Base-by-base conservation (phyloP, 805 yeast species). In the Schwanniomyces polymorphus region DNA sequence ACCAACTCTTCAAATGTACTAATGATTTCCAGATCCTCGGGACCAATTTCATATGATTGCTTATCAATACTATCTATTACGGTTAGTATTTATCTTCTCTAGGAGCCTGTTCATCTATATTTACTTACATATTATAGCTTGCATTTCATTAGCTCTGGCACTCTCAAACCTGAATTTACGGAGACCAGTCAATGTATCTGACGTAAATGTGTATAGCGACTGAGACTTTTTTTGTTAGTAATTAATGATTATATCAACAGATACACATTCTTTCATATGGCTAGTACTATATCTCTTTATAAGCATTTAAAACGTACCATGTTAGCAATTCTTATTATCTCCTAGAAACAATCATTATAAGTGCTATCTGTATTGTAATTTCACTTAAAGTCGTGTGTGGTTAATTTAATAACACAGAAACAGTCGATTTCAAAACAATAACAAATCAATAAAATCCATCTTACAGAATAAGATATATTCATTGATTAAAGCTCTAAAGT, bases 131-230 rank as follows among this genome's bases (percentile, higher is more conserved):
- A 86, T 73, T 43, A 83, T 65, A 1, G 89, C 88, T 65, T 86
- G 84, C 59, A 86, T 71, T 2, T 67, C 59, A 27, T 75, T 74
- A 5, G 85, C 75, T 61, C 95, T 75, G 11, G 89, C 84, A 51
- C 90, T 85, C 12, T 82, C 71, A 50, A 85, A 80, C 47, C 96
- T 79, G 64, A 90, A 90, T 67, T 86, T 88, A 52, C 81, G 82
- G 35, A 89, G 78, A 12, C 64, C 73, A 8, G 79, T 64, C 41
- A 78, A 70, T 0, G 95, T 85, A 38, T 80, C 86, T 5, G 81
- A 74, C 9, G 86, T 70, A 52, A 88, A 77, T 0, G 83, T 65
- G 63, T 88, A 87, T 48, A 89, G 67, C 0, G 84, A 74, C 7
- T 65, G 52, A 45, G 50, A 35, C 51, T 48, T 12, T n/a, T 14